Base-by-base conservation (phyloP, 345 rosid species). In the Heritiera littoralis region DNA sequence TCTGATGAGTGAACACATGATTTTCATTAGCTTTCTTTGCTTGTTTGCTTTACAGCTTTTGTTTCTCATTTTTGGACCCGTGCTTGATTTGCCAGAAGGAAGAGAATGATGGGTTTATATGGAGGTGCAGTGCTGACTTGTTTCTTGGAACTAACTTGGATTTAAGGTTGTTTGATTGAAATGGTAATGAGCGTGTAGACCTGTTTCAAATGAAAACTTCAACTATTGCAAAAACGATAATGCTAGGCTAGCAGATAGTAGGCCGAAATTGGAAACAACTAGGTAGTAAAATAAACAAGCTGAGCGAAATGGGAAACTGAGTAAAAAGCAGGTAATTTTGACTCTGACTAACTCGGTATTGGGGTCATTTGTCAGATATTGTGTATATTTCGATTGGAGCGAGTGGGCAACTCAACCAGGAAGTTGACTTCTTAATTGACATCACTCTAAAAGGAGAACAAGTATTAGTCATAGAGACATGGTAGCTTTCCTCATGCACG, bases 1-100 rank as follows among this genome's bases (percentile, higher is more conserved):
- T 72, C 65, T 80, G n/a, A 86, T 38, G 35, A 86, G 88, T 6
- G 82, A 67, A 7, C 7, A 9, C 28, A 83, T 35, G 9, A 83
- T 45, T 41, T 74, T 64, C 59, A 45, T 67, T 30, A 87, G 30
- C 80, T 55, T 87, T 74, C 71, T 63, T 38, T 74, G 74, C 82
- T 72, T 83, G n/a, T 20, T 76, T 13, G 52, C 30, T 66, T 72
- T 64, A 75, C 69, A 52, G 63, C 72, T 28, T 51, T 54, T 23
- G 83, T 71, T 70, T 74, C 77, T 78, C 83, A 80, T 81, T 64
- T 66, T 63, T 46, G 8, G 20, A 45, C 51, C 17, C 11, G 40
- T 13, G 3, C 5, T 63, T 63, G 17, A 11, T 30, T 1, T 60
- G 38, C 65, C 6, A 5, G 66, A 30, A 11, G 17, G 78, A 76